Base-by-base conservation (phyloP, 2,329 filamentous ascomycete genomes). In the Aspergillus texensis region DNA sequence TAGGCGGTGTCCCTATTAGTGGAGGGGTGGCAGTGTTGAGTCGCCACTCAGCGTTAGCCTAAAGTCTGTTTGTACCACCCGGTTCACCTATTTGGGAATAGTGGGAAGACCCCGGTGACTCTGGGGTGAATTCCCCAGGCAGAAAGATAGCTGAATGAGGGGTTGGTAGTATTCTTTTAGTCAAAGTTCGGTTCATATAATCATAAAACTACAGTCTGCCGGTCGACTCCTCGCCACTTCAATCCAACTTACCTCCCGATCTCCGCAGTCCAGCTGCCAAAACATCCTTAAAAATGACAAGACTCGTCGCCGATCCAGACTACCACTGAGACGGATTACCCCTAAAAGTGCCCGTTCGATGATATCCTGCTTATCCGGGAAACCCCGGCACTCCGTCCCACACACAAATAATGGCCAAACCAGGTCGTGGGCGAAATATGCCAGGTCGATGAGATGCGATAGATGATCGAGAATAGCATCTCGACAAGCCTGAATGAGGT, bases 331-430 rank as follows among this genome's bases (percentile, higher is more conserved):
- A 6, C 54, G 57, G 43, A 67, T 67, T n/a, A 67, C 58, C 14
- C 52, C 34, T n/a, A 63, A 11, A 30, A 67, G 46, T 1, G 58
- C 63, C 11, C 34, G 32, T n/a, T 62, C 65, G 8, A 67, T 58
- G 12, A 30, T 28, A 6, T 46, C 21, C 30, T 67, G 63, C 36
- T 50, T 50, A 16, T 52, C 34, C 3, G 60, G 50, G 10, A 46
- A 26, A 10, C 32, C 43, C 28, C 62, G 61, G 21, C 70, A 66
- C 56, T 72, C 70, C 1, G 71, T 69, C 11, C 72, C 71, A 3
- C 69, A 67, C 26, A 73, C 65, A n/a, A 74, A 73, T 1, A 72
- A 50, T 16, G 71, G 72, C 72, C 72, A 74, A 36, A 72, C 68
- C 4, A 74, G 64, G 50, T 74, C 68, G 21, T 74, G 71, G 6